Percentiles rank a stretch among this genome's conserved stretches.
Conservation (phyloP, 1,284 basidiomycete species). For the Exobasidium rhododendri region DNA sequence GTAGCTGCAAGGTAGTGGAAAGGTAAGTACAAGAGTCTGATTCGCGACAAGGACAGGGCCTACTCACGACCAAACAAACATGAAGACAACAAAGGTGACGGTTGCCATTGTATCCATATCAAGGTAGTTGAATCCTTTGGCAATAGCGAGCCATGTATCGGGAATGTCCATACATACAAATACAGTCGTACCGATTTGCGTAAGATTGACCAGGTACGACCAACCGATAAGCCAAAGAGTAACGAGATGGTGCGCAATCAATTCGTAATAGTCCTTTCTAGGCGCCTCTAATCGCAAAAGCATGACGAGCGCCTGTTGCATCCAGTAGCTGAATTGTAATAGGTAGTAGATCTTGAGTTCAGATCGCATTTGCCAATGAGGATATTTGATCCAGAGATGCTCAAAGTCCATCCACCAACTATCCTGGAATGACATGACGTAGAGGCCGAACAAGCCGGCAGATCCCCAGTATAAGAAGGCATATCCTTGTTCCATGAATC, state of each 20-base stretch:
- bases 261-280: constrained; percentile 82
- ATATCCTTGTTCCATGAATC: constrained; percentile 53
- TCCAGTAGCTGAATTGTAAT: constrained; percentile 75
- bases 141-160: constrained; percentile 70
- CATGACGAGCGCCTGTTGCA: constrained; percentile 85
- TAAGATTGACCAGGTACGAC: constrained; percentile 59
- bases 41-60: neutral
- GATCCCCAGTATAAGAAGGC: constrained; percentile 49
- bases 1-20: constrained; percentile 70
- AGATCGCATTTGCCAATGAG: constrained; percentile 69
- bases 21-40: constrained; percentile 10
- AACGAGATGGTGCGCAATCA: constrained; percentile 78
- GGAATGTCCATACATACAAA: constrained; percentile 97
- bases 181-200: constrained; percentile 84
- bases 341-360: constrained; percentile 89
- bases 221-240: constrained; percentile 91
- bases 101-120: constrained; percentile 37
- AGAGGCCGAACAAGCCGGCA: constrained; percentile 48
- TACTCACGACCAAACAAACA: constrained; percentile 45
- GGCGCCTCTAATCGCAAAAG: constrained; percentile 84
- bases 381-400: constrained; percentile 53
- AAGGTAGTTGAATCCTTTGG: constrained; percentile 52
- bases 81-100: constrained; percentile 41
- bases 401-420: constrained; percentile 75
- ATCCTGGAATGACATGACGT: constrained; percentile 79